Percentiles rank a stretch among this genome's conserved stretches.
Conservation (phyloP, 2,329 filamentous ascomycete genomes). For the Rutstroemia sp. region DNA sequence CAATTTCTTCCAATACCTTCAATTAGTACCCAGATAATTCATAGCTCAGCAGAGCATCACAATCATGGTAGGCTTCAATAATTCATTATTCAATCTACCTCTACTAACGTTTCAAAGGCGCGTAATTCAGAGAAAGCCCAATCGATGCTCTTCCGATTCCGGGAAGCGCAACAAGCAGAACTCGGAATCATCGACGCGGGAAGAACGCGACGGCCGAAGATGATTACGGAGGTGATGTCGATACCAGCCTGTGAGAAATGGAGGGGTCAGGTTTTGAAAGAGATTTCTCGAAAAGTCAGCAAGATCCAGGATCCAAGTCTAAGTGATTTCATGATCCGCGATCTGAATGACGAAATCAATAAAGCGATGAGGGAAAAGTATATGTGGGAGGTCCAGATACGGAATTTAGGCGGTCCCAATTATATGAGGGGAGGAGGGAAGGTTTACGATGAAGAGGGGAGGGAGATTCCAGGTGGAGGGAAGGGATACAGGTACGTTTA, state of each 20-base stretch:
- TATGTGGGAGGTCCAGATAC: slow-evolving; percentile 97
- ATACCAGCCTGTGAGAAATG: slow-evolving; percentile 93
- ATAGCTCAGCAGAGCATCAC: slow-evolving; percentile 2
- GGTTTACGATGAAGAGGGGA: slow-evolving; percentile 46
- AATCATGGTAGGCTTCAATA: slow-evolving; percentile 25
- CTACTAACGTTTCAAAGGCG: slow-evolving; percentile 47
- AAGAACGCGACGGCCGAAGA: slow-evolving; percentile 80
- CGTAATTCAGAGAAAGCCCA: slow-evolving; percentile 98
- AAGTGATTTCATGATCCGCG: slow-evolving; percentile 95
- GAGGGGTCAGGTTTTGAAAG: slow-evolving; percentile 94
- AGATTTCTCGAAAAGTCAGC: slow-evolving; percentile 93
- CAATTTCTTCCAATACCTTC: not conserved
- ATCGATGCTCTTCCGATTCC: slow-evolving; percentile 99
- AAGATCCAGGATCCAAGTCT: slow-evolving; percentile 87
- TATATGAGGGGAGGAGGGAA: slow-evolving; percentile 53
- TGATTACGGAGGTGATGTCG: slow-evolving; percentile 77
- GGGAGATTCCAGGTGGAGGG: slow-evolving; percentile 57
- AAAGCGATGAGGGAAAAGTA: slow-evolving; percentile 98
- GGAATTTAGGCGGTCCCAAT: slow-evolving; percentile 92
- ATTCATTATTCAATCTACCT: not conserved
- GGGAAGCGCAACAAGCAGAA: slow-evolving; percentile 92
- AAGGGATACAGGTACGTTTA: slow-evolving; percentile 87
- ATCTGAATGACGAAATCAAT: slow-evolving; percentile 99
- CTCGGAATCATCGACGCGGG: slow-evolving; percentile 92
- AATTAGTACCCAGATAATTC: not conserved